phyloP scores from a whole-genome alignment of 495 filamentous ascomycete species.

The Parathielavia appendiculata region DNA sequence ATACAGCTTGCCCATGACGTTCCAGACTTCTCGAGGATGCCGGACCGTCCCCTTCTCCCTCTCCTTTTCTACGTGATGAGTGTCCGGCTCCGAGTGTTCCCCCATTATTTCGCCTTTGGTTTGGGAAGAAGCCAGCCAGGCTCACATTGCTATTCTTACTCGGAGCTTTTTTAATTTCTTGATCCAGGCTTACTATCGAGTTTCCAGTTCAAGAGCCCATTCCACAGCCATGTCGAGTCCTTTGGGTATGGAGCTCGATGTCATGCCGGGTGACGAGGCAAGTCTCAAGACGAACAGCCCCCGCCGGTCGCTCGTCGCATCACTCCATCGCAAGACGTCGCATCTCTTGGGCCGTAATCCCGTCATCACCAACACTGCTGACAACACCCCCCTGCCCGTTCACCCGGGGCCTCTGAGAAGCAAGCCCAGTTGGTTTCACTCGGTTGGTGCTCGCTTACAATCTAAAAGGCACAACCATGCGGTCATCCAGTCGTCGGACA shows the following conservation, averaged over 20 bases:
- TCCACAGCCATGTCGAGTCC: not conserved
- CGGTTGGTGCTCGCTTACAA: slow-evolving; percentile 8
- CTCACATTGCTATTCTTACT: not conserved
- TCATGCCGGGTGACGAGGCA: not conserved
- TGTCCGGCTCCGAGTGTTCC: not conserved
- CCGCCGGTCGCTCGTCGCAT: not conserved
- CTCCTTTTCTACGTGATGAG: not conserved
- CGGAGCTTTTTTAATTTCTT: not conserved
- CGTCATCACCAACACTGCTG: not conserved
- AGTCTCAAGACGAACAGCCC: not conserved
- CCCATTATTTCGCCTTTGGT: not conserved
- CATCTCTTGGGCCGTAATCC: slow-evolving; percentile 1
- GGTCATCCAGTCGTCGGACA: not conserved
- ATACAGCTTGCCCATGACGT: not conserved
- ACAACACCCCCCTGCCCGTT: not conserved
- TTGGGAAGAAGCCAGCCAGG: not conserved
- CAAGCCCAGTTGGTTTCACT: slow-evolving; percentile 4
- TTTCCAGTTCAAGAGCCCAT: not conserved
- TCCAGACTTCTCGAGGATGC: not conserved
- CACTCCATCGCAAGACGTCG: slow-evolving; percentile 9
- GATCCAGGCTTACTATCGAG: not conserved
- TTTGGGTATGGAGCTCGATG: not conserved
- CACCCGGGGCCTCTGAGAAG: not conserved
- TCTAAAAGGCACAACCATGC: not conserved
- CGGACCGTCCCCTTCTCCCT: not conserved